Conservation (phyloP, 2,329 filamentous ascomycete species). For the Cladosporium oxysporum region DNA sequence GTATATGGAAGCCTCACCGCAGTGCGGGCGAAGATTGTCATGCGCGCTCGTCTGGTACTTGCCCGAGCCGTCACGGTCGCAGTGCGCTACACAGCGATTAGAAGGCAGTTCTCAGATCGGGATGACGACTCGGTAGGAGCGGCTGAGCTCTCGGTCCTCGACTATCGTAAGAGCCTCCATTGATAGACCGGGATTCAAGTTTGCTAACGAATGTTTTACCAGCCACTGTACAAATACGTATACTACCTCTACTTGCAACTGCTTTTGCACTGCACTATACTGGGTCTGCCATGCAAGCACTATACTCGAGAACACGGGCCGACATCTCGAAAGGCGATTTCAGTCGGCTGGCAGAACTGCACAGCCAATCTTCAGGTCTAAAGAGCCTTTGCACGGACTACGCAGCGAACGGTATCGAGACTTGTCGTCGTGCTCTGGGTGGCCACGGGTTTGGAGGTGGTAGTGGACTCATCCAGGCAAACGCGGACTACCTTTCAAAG, state of each 20-base stretch:
- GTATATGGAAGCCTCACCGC: conserved; percentile 55
- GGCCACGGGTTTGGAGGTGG: conserved; percentile 57
- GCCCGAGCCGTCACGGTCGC: conserved; percentile 56
- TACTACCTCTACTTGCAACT: conserved; percentile 55
- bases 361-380: conserved; percentile 56
- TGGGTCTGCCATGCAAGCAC: conserved; percentile 52
- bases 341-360: conserved; percentile 51
- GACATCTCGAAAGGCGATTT: conserved; percentile 55
- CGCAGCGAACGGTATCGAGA: conserved; percentile 57
- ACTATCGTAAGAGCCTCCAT: conserved; percentile 42
- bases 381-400: conserved; percentile 57
- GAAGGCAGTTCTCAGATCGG: conserved; percentile 53
- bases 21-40: conserved; percentile 50
- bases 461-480: conserved; percentile 55
- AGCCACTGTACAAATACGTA: conserved; percentile 55
- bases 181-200: neutral
- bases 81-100: conserved; percentile 52
- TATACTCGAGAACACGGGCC: conserved; percentile 49
- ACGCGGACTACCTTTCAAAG: conserved; percentile 55
- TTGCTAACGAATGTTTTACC: neutral
- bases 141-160: conserved; percentile 51
- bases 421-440: conserved; percentile 55
- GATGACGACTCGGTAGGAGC: conserved; percentile 42
- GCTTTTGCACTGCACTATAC: conserved; percentile 54
- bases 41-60: conserved; percentile 55